Conservation (phyloP, 2,329 filamentous ascomycete genomes). For the Alternaria ethzedia region DNA sequence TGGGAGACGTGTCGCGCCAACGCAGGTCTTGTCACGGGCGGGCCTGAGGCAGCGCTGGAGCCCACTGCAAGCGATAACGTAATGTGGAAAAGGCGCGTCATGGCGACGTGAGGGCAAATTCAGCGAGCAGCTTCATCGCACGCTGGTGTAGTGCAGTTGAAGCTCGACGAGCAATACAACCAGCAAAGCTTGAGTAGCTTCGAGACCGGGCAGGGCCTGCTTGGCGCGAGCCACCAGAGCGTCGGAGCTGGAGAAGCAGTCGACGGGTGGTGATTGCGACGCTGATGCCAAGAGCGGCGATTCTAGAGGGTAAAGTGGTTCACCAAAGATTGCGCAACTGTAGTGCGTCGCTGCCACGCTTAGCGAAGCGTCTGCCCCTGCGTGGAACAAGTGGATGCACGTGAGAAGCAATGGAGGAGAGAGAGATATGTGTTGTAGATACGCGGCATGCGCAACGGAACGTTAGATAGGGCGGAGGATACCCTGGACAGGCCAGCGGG, state of each 20-base stretch:
- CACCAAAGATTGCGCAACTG: slow-evolving; percentile 21
- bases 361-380: slow-evolving; percentile 16
- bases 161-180: background rate
- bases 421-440: background rate
- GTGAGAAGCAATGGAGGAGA: background rate
- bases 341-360: slow-evolving; percentile 16
- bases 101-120: background rate
- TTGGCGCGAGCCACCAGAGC: slow-evolving; percentile 3
- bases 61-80: slow-evolving; percentile 5
- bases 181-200: slow-evolving; percentile 12
- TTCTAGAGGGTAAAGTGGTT: slow-evolving; percentile 12
- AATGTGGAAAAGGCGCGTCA: slow-evolving; percentile 5
- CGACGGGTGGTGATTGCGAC: slow-evolving; percentile 8
- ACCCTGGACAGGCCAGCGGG: background rate
- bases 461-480: background rate
- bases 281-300: slow-evolving; percentile 9
- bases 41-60: background rate
- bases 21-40: background rate
- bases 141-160: background rate
- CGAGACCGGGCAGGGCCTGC: background rate
- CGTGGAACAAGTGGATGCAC: background rate
- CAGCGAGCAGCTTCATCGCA: background rate
- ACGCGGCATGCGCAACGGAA: background rate
- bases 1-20: slow-evolving; percentile 3
- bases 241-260: background rate